phyloP scores from a whole-genome alignment of 140 eudicot species.

The Cichorium intybus region DNA sequence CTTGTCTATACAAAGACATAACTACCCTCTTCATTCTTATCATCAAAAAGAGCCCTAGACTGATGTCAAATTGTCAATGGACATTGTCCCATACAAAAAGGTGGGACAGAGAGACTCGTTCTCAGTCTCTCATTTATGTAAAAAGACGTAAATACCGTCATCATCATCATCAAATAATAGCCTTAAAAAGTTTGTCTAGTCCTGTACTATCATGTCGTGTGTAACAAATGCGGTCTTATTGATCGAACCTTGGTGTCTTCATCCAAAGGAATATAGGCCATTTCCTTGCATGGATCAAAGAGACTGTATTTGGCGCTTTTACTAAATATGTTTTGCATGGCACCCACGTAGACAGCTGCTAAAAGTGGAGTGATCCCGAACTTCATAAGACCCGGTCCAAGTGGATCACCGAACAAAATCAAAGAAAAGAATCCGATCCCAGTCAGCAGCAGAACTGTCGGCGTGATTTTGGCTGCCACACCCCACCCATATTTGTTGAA shows the following conservation, averaged over 20 bases:
- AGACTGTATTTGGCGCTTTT: constrained; percentile 98
- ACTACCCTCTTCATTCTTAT: not conserved
- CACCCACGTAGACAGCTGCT: constrained; percentile 98
- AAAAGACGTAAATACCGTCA: not conserved
- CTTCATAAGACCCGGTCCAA: constrained; percentile 64
- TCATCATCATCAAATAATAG: not conserved
- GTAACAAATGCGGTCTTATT: not conserved
- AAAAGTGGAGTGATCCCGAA: constrained; percentile 93
- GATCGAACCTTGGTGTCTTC: constrained; percentile 92
- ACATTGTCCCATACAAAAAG: not conserved
- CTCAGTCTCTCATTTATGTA: not conserved
- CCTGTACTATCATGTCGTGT: too few species aligned
- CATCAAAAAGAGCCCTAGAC: not conserved
- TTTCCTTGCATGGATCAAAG: constrained; percentile 99
- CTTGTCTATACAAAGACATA: not conserved
- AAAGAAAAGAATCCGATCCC: constrained; percentile 98
- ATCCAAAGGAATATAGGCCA: constrained; percentile 98
- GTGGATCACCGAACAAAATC: constrained; percentile 78
- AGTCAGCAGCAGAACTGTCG: constrained; percentile 82
- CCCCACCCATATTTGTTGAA: constrained; percentile 99
- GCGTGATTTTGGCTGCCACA: constrained; percentile 97
- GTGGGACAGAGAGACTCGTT: not conserved
- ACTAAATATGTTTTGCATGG: constrained; percentile 94
- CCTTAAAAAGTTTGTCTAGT: not conserved
- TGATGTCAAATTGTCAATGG: too few species aligned